Conservation (phyloP, 257 asterid genomes). For the Ballota nigra region DNA sequence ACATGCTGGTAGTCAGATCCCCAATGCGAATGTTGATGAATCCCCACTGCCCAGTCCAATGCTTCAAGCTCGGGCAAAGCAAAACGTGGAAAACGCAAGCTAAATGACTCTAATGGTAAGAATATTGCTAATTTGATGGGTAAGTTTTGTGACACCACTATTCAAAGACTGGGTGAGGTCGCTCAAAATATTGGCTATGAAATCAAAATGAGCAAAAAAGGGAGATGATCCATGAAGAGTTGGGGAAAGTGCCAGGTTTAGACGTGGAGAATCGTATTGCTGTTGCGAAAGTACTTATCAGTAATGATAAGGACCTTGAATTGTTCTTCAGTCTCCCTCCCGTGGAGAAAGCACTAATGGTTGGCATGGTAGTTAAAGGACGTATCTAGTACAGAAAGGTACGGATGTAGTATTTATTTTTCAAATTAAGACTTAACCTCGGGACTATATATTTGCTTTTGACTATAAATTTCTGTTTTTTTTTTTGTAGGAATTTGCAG, state of each 20-base stretch:
- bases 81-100: neutral
- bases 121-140: neutral
- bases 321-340: neutral
- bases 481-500: too few species aligned
- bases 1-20: neutral
- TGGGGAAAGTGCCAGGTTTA: neutral
- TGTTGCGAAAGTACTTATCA: neutral
- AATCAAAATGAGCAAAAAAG: neutral
- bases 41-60: neutral
- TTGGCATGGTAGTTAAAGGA: neutral
- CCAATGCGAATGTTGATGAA: neutral
- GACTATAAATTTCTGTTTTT: too few species aligned
- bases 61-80: neutral
- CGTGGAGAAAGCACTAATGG: neutral
- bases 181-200: neutral
- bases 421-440: too few species aligned
- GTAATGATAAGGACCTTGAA: neutral
- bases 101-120: neutral
- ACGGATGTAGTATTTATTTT: too few species aligned
- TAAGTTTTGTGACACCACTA: neutral
- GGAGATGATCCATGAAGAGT: neutral
- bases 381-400: neutral
- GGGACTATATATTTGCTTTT: too few species aligned
- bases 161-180: neutral
- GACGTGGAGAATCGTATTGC: neutral